Base-by-base conservation (phyloP, 306 rosid species). In the Oemleria cerasiformis region DNA sequence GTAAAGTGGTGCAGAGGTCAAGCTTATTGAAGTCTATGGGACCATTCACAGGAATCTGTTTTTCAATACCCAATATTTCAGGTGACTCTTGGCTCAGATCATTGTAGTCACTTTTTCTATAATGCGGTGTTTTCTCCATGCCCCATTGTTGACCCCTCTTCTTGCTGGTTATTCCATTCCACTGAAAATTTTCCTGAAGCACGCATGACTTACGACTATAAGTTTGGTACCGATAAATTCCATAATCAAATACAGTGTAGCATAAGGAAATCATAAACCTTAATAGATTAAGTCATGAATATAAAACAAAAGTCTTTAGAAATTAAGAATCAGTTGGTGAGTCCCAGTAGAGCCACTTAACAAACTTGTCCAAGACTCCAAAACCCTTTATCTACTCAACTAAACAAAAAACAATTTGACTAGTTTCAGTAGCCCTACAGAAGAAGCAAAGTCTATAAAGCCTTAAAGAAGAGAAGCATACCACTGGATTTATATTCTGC, bases 131-230 rank as follows among this genome's bases (percentile, higher is more conserved):
- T 76, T 76, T 88, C 79, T 95, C 99, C 72, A 40, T 86, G 72
- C 97, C 97, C 99, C 99, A 95, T 80, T 91, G 86, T 80, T 95
- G 96, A 38, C 97, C 96, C 82, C 84, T 91, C 81, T 82, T 89
- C 87, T 95, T 95, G 91, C 80, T 88, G 82, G 92, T 95, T 50
- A 83, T 89, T 72, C 96, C 96, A 82, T 86, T 91, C 99, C 99
- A 95, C 77, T 80, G 85, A 64, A 86, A 81, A 36, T 70, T 86
- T 73, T 85, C 92, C 99, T 89, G 87, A 85, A 79, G 66, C 63
- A 81, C 64, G 63, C 63, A 82, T 72, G 67, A 72, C 51, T 21
- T 62, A 72, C 63, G 39, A 73, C n/a, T 38, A 82, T 68, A 77
- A 34, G 60, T 30, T 53, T 15, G 70, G 50, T 55, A 34, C 55